A percentile compares a stretch with the other conserved stretches of the same genome.
phyloP scores from a whole-genome alignment of 345 rosid genomes.

The Cardamine resedifolia region DNA sequence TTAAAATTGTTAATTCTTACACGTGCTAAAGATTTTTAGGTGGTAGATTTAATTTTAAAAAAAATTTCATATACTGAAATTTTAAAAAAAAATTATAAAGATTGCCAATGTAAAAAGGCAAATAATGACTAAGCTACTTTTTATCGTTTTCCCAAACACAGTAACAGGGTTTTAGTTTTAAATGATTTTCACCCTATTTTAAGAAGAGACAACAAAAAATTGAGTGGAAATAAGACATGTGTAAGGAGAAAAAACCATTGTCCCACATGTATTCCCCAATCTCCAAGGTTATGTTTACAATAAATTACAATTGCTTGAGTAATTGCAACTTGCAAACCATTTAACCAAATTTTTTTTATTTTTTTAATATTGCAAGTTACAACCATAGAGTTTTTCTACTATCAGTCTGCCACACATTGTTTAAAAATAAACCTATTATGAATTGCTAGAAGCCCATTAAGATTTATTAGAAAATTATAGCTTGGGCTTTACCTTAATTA shows the following conservation, averaged over 20 bases:
- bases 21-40: not conserved
- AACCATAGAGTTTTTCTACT: not conserved
- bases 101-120: not conserved
- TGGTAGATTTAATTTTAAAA: not conserved
- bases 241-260: not conserved
- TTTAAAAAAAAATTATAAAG: not conserved
- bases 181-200: not conserved
- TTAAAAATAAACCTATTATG: not conserved
- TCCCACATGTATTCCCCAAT: constrained; percentile 2
- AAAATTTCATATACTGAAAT: not conserved
- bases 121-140: not conserved
- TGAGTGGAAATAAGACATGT: not conserved
- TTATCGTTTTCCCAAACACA: not conserved
- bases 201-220: not conserved
- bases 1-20: not conserved
- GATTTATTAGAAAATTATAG: not conserved
- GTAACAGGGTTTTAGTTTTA: not conserved
- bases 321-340: not conserved
- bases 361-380: too few species aligned
- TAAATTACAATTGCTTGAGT: not conserved
- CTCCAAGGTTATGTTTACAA: not conserved
- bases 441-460: not conserved
- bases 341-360: too few species aligned
- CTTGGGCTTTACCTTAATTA: not conserved
- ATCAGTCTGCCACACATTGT: not conserved